Conservation (phyloP, 2,329 filamentous ascomycete species). For the Aotearoamyces nothofagi region DNA sequence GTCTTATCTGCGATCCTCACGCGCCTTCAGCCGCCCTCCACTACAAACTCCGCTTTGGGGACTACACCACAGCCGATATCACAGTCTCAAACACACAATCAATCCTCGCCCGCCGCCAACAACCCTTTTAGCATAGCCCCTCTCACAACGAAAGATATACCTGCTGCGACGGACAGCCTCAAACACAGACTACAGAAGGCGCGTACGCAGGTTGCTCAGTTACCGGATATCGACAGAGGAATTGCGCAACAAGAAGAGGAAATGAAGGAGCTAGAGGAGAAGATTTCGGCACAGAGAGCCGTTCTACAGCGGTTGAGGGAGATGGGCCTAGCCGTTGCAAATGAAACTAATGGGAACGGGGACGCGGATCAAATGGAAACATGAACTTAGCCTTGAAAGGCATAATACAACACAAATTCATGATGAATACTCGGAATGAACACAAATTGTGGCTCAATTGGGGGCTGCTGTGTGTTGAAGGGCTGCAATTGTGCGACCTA, state of each 20-base stretch:
- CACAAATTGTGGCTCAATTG: too few species aligned
- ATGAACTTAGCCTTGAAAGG: too few species aligned
- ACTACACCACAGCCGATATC: slow-evolving; percentile 10
- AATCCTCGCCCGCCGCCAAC: too few species aligned
- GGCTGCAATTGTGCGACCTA: too few species aligned
- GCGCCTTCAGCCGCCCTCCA: slow-evolving; percentile 43
- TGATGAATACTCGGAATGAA: too few species aligned
- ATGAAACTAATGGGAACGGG: too few species aligned
- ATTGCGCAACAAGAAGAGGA: slow-evolving; percentile 57
- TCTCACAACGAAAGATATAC: slow-evolving; percentile 51
- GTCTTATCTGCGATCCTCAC: slow-evolving; percentile 65
- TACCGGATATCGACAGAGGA: slow-evolving; percentile 56
- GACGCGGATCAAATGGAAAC: too few species aligned
- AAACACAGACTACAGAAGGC: slow-evolving; percentile 77
- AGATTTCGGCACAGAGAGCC: slow-evolving; percentile 45
- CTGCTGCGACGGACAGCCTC: slow-evolving; percentile 60
- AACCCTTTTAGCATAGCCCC: slow-evolving; percentile 11
- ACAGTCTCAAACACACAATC: slow-evolving; percentile 5
- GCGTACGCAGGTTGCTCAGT: slow-evolving; percentile 42
- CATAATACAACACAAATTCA: too few species aligned
- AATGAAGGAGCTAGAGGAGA: slow-evolving; percentile 48
- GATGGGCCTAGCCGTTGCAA: too few species aligned
- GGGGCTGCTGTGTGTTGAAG: too few species aligned
- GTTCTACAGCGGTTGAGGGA: slow-evolving; percentile 35
- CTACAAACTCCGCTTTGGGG: slow-evolving; percentile 19